phyloP scores from a whole-genome alignment of 257 asterid genomes.

The Solanum dulcamara region DNA sequence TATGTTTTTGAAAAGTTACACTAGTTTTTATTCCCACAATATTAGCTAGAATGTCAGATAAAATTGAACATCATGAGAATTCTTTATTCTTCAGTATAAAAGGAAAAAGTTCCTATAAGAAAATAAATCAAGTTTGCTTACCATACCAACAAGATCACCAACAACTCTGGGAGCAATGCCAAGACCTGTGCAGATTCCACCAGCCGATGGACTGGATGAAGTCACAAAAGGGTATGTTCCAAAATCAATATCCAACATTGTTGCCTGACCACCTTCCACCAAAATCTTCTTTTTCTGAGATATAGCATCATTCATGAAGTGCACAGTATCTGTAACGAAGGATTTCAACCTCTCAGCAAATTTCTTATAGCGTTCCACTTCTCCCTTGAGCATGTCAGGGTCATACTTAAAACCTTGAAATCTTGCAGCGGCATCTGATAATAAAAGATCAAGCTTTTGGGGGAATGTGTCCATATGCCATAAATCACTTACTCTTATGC shows the following conservation, averaged over 20 bases:
- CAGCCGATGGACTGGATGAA: slow-evolving; percentile 92
- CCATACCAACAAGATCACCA: slow-evolving; percentile 94
- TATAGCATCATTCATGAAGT: slow-evolving; percentile 67
- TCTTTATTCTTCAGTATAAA: neutral
- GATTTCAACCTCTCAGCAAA: slow-evolving; percentile 88
- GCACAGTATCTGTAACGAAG: slow-evolving; percentile 66
- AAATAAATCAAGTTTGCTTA: slow-evolving; percentile 18
- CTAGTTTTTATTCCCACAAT: neutral
- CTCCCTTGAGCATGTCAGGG: slow-evolving; percentile 72
- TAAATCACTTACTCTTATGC: slow-evolving; percentile 80
- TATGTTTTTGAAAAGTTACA: neutral
- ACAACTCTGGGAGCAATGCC: slow-evolving; percentile 85
- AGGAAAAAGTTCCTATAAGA: neutral
- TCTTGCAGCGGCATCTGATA: slow-evolving; percentile 79
- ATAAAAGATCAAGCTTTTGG: slow-evolving; percentile 73
- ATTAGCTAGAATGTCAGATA: neutral
- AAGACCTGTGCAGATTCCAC: slow-evolving; percentile 95
- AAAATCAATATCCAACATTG: slow-evolving; percentile 86
- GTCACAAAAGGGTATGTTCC: slow-evolving; percentile 97
- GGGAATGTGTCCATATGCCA: slow-evolving; percentile 87
- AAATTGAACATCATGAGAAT: neutral
- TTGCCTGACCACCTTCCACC: slow-evolving; percentile 99
- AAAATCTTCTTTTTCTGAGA: slow-evolving; percentile 49
- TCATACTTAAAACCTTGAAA: slow-evolving; percentile 54
- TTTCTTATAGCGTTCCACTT: slow-evolving; percentile 60